phyloP scores from a whole-genome alignment of 352 stramenopile species.

The Hyphochytrium catenoides region DNA sequence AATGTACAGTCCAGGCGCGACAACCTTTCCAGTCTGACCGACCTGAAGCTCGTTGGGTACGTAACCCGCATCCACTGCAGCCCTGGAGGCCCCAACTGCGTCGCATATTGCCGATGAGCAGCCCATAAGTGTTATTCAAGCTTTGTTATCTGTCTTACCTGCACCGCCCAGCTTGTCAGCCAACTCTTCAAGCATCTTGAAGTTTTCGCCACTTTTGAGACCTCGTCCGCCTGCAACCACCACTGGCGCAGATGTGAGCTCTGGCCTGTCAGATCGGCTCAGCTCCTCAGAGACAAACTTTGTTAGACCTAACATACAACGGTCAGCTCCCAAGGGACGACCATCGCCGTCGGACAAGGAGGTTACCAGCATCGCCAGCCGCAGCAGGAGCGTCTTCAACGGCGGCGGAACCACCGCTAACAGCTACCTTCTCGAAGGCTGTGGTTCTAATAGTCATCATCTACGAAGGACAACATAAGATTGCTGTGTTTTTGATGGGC shows the following conservation, averaged over 20 bases:
- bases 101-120: neutral
- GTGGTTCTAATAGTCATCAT: conserved; percentile 87
- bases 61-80: conserved; percentile 92
- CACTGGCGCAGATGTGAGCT: conserved; percentile 74
- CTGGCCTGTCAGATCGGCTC: conserved; percentile 81
- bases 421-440: conserved; percentile 85
- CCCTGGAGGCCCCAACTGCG: conserved; percentile 79
- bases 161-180: conserved; percentile 92
- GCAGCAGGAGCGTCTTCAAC: conserved; percentile 34
- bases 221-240: conserved; percentile 89
- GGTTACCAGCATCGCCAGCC: too few species aligned
- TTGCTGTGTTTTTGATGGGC: too few species aligned
- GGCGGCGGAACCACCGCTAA: conserved; percentile 32
- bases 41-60: conserved; percentile 97
- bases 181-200: conserved; percentile 87
- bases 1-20: conserved; percentile 91
- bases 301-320: conserved; percentile 22
- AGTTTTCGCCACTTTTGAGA: conserved; percentile 94
- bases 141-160: conserved; percentile 2
- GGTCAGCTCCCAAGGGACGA: too few species aligned
- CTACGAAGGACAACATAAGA: too few species aligned
- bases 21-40: conserved; percentile 96
- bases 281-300: conserved; percentile 79
- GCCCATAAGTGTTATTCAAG: conserved; percentile 1
- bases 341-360: too few species aligned